Base-by-base conservation (phyloP, 345 rosid species). In the Dovyalis caffra region DNA sequence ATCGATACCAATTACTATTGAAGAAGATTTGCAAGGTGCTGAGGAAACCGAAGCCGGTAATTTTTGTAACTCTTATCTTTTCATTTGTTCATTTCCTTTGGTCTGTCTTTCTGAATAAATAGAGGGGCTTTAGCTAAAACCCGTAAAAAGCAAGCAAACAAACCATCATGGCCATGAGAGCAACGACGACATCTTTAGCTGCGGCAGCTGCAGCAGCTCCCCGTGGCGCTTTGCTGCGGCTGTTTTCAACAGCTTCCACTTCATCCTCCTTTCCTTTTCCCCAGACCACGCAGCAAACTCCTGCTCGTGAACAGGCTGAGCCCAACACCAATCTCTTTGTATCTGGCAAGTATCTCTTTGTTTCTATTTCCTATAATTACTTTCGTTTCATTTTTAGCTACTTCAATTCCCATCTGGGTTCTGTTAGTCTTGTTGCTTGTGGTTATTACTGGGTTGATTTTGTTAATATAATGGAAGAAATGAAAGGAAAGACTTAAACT, bases 241-340 rank as follows among this genome's bases (percentile, higher is more conserved):
- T 86, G 6, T 87, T 90, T 83, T 74, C 87, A 3, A 85, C 83
- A 66, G 74, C 80, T 32, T 75, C 88, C 43, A 62, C 79, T 51
- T 74, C 88, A 34, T 45, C 89, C 25, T 79, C 89, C 32, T 79
- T 86, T 66, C 7, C 80, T 37, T 72, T 81, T 43, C 62, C 88
- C 23, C 65, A 75, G 14, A 10, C 81, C 25, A 47, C 80, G 16
- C 73, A 74, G 8, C 58, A 77, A 0, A 40, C 80, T 51, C 81
- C 89, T 1, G 83, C 87, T 71, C 86, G 85, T 2, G 91, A 88
- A 78, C 78, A 87, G 82, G 91, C 95, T 4, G 91, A 88, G 56
- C 97, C 98, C 69, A 92, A 80, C 83, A 79, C 90, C 71, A 89
- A 91, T 74, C 93, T 93, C 78, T 91, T 91, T 66, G 87, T 91